Base-by-base conservation (phyloP, 2,329 filamentous ascomycete species). In the Beauveria medogensis region DNA sequence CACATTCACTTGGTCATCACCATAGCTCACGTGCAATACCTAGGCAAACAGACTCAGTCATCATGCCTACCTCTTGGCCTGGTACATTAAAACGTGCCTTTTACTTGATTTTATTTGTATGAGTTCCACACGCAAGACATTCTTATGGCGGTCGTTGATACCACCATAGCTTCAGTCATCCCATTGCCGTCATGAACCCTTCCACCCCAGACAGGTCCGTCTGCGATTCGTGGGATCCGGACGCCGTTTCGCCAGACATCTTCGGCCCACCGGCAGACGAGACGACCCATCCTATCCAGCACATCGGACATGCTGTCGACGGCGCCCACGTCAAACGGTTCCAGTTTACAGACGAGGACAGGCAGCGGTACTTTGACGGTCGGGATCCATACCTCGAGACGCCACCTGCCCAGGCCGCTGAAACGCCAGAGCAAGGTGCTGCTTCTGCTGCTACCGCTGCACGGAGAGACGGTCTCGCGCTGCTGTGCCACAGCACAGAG, bases 401-500 rank as follows among this genome's bases (percentile, higher is more conserved):
- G 10, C 22, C 20, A 3, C 22, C 20, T 8, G 16, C 7, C n/a
- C 28, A 7, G 14, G 6, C 34, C 24, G 3, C 20, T 26, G 22
- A 8, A 18, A 40, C 10, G 10, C 22, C 3, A 3, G 22, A 14
- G 3, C 28, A 28, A 34, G 43, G 69, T 12, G 60, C 62, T 6
- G 68, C 8, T 28, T 3, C 26, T 12, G 59, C 62, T 5, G 68
- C 8, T 28, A 16, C 3, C 5, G 16, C 14, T 20, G 41, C 18
- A 24, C 20, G 67, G 20, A 72, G 74, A 54, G 76, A 82, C 64
- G 69, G 82, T 51, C 69, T 83, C 65, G 73, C 71, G 41, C 72
- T 71, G 0, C 62, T 83, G 18, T 76, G 74, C 59, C 72, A 72
- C 52, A 75, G 75, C 64, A 70, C 79, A 5, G 81, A 85, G 58